phyloP scores from a whole-genome alignment of 768 basidiomycete species.

The Phylloporus sp. region DNA sequence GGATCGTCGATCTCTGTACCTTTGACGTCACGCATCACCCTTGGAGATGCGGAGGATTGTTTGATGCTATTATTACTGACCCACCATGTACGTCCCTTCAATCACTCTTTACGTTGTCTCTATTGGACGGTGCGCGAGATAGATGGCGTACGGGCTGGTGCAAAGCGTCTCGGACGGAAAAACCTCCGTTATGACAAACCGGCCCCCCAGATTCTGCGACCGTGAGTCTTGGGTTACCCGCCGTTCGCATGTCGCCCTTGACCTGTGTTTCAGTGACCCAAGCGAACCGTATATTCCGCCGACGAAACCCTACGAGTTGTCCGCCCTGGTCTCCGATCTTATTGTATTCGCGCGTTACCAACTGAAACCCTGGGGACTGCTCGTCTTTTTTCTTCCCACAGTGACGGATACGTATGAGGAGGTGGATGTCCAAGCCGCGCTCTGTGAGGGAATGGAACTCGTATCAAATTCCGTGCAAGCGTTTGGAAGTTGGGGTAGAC shows the following conservation, averaged over 20 bases:
- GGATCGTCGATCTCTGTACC: constrained; percentile 80
- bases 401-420: constrained; percentile 89
- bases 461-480: constrained; percentile 87
- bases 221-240: constrained; percentile 46
- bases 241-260: too few species aligned
- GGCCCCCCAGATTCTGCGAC: constrained; percentile 35
- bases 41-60: constrained; percentile 82
- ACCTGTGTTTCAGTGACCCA: constrained; percentile 26
- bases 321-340: constrained; percentile 76
- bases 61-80: constrained; percentile 94
- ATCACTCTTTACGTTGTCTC: neutral
- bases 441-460: constrained; percentile 85
- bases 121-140: neutral
- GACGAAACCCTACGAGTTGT: constrained; percentile 89
- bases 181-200: constrained; percentile 33
- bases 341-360: constrained; percentile 78
- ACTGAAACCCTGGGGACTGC: constrained; percentile 77
- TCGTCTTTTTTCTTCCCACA: constrained; percentile 95
- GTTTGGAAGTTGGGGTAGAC: constrained; percentile 92
- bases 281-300: constrained; percentile 82
- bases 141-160: constrained; percentile 92
- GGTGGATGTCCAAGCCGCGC: constrained; percentile 72
- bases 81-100: constrained; percentile 70
- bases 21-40: constrained; percentile 93
- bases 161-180: constrained; percentile 75